Conservation (phyloP, 179 eudicot species). For the Camellia oleifera region DNA sequence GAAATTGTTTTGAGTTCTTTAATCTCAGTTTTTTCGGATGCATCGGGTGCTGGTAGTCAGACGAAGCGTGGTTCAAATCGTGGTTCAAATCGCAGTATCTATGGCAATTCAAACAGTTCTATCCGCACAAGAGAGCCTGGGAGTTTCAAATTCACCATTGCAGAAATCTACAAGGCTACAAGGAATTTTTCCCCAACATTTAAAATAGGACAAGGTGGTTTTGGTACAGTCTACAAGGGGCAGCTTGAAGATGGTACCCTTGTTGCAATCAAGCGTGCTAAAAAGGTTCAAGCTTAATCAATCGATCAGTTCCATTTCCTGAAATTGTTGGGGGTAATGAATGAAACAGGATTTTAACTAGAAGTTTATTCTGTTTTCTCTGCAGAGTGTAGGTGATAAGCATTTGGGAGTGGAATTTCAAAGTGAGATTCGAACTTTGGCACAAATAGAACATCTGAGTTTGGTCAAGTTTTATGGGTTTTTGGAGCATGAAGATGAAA, state of each 20-base stretch:
- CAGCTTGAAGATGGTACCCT: conserved; percentile 55
- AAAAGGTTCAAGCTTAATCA: conserved; percentile 37
- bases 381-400: conserved; percentile 55
- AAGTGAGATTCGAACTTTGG: conserved; percentile 58
- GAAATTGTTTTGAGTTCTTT: not conserved
- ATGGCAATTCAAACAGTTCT: conserved; percentile 33
- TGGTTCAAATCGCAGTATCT: conserved; percentile 18
- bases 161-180: conserved; percentile 57
- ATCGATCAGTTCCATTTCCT: not conserved
- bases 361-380: not conserved
- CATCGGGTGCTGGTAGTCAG: conserved; percentile 20
- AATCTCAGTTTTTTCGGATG: conserved; percentile 14
- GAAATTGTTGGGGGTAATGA: not conserved
- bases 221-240: conserved; percentile 69
- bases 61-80: conserved; percentile 9
- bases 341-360: not conserved
- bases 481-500: conserved; percentile 71
- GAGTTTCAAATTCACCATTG: conserved; percentile 48
- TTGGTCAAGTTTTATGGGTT: conserved; percentile 74
- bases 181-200: conserved; percentile 51
- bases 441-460: conserved; percentile 72
- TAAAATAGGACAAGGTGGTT: conserved; percentile 71
- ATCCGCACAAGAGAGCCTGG: conserved; percentile 45
- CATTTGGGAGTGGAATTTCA: conserved; percentile 60
- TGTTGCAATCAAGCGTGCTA: conserved; percentile 77